phyloP scores from a whole-genome alignment of 2,329 filamentous ascomycete genomes.

The Trichophyton simii region DNA sequence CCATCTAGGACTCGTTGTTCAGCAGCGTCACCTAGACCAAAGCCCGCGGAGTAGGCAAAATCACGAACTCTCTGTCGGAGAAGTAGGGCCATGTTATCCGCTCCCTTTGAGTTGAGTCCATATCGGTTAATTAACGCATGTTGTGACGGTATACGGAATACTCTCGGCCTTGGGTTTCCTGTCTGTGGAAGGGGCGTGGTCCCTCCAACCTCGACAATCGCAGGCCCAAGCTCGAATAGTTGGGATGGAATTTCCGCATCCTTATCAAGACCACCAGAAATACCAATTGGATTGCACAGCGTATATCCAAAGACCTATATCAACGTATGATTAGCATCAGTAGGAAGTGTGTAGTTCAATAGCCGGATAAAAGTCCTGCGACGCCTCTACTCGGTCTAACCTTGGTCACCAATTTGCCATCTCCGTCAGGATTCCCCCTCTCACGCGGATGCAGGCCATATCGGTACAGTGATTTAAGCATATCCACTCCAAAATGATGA shows the following conservation, averaged over 20 bases:
- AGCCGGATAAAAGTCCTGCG: background rate
- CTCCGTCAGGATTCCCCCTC: constrained; percentile 47
- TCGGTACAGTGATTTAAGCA: constrained; percentile 59
- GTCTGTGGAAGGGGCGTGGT: constrained; percentile 76
- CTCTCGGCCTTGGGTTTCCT: constrained; percentile 76
- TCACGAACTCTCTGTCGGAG: constrained; percentile 64
- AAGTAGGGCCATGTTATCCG: constrained; percentile 69
- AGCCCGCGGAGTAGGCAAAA: constrained; percentile 59
- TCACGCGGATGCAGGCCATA: constrained; percentile 73
- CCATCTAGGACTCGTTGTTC: constrained; percentile 67
- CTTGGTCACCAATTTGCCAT: constrained; percentile 44
- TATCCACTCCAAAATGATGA: constrained; percentile 64
- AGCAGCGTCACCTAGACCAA: constrained; percentile 49
- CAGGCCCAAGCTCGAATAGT: constrained; percentile 72
- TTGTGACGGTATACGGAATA: constrained; percentile 73
- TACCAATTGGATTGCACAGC: constrained; percentile 77
- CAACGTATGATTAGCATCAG: background rate
- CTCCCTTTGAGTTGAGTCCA: constrained; percentile 83
- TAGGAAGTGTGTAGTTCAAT: background rate
- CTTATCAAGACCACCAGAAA: constrained; percentile 93
- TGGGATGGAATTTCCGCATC: constrained; percentile 76
- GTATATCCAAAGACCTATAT: constrained; percentile 58
- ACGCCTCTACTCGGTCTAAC: constrained; percentile 14
- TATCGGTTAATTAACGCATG: constrained; percentile 91
- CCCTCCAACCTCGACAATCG: constrained; percentile 83